Conservation (phyloP, 768 basidiomycete species). For the Glaciozyma antarctica region DNA sequence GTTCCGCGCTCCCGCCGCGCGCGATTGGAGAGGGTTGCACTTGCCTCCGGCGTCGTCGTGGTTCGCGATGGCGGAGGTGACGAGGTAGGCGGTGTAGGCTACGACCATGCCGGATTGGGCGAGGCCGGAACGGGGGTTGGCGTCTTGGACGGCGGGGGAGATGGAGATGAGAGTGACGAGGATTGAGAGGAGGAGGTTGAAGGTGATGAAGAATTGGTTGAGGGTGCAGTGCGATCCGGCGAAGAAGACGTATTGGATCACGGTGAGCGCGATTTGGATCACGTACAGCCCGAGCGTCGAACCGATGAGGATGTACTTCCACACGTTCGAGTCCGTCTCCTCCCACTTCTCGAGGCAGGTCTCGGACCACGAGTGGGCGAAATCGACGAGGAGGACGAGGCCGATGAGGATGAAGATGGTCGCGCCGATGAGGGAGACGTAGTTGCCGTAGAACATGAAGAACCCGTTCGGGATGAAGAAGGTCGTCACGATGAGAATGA, state of each 20-base stretch:
- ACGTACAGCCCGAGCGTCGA: slow-evolving; percentile 85
- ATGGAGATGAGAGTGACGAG: slow-evolving; percentile 72
- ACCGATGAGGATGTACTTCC: slow-evolving; percentile 92
- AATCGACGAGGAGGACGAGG: slow-evolving; percentile 92
- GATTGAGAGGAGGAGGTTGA: slow-evolving; percentile 74
- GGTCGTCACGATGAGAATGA: slow-evolving; percentile 64
- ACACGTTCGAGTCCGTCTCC: slow-evolving; percentile 64
- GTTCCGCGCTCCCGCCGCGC: slow-evolving; percentile 59
- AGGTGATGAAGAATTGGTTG: slow-evolving; percentile 94
- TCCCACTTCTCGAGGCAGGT: slow-evolving; percentile 96
- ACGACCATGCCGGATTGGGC: slow-evolving; percentile 97
- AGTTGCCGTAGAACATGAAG: slow-evolving; percentile 98
- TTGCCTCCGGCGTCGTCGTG: slow-evolving; percentile 54
- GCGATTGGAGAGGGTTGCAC: slow-evolving; percentile 77
- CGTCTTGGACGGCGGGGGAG: slow-evolving; percentile 76
- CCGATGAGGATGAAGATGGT: slow-evolving; percentile 93
- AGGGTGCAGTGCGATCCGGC: slow-evolving; percentile 73
- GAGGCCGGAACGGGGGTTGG: slow-evolving; percentile 86
- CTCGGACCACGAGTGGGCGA: slow-evolving; percentile 97
- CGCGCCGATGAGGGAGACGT: slow-evolving; percentile 69
- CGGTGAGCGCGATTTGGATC: slow-evolving; percentile 72
- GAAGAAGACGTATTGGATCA: slow-evolving; percentile 84
- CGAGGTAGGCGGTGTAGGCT: slow-evolving; percentile 90
- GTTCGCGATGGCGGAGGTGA: slow-evolving; percentile 86
- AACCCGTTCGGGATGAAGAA: slow-evolving; percentile 96